Conservation (phyloP, 1,139 yeast species). For the Geotrichum aggregatum region DNA sequence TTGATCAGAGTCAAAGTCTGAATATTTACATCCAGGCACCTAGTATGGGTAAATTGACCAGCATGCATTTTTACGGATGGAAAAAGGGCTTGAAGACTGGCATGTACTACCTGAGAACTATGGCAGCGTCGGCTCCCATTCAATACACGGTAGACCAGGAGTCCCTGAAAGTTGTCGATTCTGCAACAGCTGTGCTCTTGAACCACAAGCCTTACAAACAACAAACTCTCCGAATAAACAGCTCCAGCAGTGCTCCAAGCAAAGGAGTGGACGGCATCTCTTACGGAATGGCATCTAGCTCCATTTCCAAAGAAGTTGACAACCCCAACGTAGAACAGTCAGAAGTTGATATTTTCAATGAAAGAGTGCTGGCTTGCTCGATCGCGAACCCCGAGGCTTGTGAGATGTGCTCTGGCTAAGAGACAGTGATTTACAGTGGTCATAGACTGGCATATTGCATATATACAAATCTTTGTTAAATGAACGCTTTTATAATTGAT, state of each 20-base stretch:
- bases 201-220: constrained; percentile 37
- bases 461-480: no score
- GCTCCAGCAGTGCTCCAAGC: constrained; percentile 12
- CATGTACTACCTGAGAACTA: constrained; percentile 93
- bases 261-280: constrained; percentile 6
- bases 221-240: constrained; percentile 23
- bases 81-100: constrained; percentile 95
- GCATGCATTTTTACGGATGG: constrained; percentile 98
- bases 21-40: constrained; percentile 82
- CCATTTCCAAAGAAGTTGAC: constrained; percentile 22
- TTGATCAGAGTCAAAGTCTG: constrained; percentile 92
- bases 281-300: constrained; percentile 19
- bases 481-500: no score
- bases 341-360: constrained; percentile 72
- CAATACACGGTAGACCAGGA: constrained; percentile 79
- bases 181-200: constrained; percentile 31
- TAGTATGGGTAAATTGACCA: constrained; percentile 86
- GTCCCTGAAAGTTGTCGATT: constrained; percentile 42
- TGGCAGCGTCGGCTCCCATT: constrained; percentile 91
- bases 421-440: no score
- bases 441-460: no score
- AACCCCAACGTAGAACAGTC: constrained; percentile 31
- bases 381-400: constrained; percentile 95
- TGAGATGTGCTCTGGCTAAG: constrained; percentile 96
- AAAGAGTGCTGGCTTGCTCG: constrained; percentile 93